A percentile compares a stretch with the other conserved stretches of the same genome.
phyloP scores from a whole-genome alignment of 257 asterid species.

The Solanum ossicruentum region DNA sequence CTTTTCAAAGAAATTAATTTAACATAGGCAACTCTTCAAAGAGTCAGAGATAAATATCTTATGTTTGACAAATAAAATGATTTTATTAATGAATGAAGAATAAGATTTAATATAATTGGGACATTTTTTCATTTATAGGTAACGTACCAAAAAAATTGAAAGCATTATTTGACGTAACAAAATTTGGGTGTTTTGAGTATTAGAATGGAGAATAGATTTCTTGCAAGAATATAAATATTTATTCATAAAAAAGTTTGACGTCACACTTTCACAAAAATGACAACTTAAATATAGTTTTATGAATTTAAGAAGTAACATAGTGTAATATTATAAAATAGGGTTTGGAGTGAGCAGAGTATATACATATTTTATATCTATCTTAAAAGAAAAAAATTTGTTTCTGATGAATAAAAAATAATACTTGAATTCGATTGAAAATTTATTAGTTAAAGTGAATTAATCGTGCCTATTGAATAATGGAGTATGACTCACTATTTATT shows the following conservation, averaged over 20 bases:
- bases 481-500: background rate
- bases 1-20: conserved; percentile 6
- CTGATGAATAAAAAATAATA: background rate
- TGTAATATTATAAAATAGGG: too few relatives aligned
- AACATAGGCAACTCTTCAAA: background rate
- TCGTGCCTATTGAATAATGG: background rate
- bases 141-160: background rate
- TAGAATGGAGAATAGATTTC: background rate
- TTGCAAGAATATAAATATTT: background rate
- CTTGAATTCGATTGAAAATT: background rate
- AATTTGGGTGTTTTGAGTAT: background rate
- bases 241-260: background rate
- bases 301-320: background rate
- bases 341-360: too few relatives aligned
- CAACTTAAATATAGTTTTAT: background rate
- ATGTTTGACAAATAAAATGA: background rate
- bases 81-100: background rate
- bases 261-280: background rate
- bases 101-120: background rate
- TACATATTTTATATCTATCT: background rate
- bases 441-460: background rate
- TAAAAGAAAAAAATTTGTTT: background rate
- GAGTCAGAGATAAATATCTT: background rate
- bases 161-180: background rate
- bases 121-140: conserved; percentile 22